A percentile compares a stretch with the other conserved stretches of the same genome.
These are phyloP conservation scores for Heliosperma pusillum DNA, from an alignment of 148 eudicot genomes.

Conservation along the genomic window DNA sequence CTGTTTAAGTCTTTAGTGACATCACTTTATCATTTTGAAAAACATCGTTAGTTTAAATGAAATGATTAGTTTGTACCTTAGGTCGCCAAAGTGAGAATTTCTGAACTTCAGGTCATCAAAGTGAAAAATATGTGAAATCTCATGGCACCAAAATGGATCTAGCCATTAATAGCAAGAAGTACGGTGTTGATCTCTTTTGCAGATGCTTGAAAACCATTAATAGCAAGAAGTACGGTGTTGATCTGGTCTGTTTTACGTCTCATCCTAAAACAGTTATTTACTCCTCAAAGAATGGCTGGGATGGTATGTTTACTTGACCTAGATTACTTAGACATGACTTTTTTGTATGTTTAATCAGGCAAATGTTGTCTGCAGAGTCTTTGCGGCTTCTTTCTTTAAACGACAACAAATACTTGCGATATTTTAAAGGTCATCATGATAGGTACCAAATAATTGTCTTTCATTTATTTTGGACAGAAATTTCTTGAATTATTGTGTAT, in stretches of 20 bases:
- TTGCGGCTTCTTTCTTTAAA: constrained; percentile 91
- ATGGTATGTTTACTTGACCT: constrained; percentile 53
- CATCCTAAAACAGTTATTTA: constrained; percentile 97
- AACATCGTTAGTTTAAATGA: no score
- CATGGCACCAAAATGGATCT: no score
- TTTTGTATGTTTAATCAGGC: constrained; percentile 5
- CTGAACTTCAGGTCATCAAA: no score
- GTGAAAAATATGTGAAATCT: no score
- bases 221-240: constrained; percentile 98
- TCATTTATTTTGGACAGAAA: constrained; percentile 7
- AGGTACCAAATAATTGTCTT: constrained; percentile 40
- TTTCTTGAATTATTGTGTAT: background rate
- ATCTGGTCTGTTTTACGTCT: constrained; percentile 84
- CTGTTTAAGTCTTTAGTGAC: no score
- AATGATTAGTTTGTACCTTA: no score
- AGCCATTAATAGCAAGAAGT: no score
- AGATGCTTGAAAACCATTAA: constrained; percentile 97
- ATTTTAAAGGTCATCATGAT: constrained; percentile 98
- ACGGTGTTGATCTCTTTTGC: constrained; percentile 17
- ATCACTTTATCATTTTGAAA: no score
- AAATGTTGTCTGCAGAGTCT: constrained; percentile 55
- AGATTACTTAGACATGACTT: background rate
- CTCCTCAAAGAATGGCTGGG: constrained; percentile 99
- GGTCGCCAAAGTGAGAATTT: no score
- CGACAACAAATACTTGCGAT: constrained; percentile 94